A percentile compares a stretch with the other conserved stretches of the same genome.
phyloP scores from a whole-genome alignment of 495 filamentous ascomycete genomes.

The Amorphotheca resinae region DNA sequence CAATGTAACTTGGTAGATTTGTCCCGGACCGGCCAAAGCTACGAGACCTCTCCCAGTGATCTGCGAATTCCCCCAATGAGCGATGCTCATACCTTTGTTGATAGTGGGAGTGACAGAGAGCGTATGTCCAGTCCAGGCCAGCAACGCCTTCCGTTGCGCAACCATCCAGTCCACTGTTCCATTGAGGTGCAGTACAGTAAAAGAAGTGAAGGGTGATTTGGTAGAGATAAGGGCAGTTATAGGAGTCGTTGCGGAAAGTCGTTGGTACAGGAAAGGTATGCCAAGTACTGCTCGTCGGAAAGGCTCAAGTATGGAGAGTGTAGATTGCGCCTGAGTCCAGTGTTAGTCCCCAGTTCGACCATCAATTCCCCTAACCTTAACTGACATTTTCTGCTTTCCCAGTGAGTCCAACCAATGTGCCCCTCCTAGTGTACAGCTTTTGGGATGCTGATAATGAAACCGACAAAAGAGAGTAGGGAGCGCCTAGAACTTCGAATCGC shows the following conservation, averaged over 20 bases:
- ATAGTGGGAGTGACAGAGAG: conserved; percentile 61
- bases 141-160: conserved; percentile 66
- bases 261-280: conserved; percentile 89
- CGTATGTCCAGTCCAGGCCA: conserved; percentile 94
- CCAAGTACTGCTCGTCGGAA: conserved; percentile 63
- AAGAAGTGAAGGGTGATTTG: conserved; percentile 70
- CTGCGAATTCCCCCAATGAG: conserved; percentile 83
- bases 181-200: conserved; percentile 77
- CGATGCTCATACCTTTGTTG: conserved; percentile 60
- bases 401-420: conserved; percentile 79
- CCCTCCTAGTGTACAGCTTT: conserved; percentile 78
- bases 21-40: conserved; percentile 71
- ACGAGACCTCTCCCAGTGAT: conserved; percentile 80
- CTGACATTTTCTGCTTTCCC: conserved; percentile 84
- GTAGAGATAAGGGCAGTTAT: conserved; percentile 78
- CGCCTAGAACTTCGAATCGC: conserved; percentile 80
- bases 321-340: conserved; percentile 54
- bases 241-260: conserved; percentile 73
- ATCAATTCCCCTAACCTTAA: conserved; percentile 1
- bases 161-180: conserved; percentile 96
- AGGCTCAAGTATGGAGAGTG: conserved; percentile 75
- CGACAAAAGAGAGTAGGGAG: conserved; percentile 83
- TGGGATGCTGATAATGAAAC: conserved; percentile 88
- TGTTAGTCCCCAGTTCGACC: too few relatives aligned
- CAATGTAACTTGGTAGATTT: conserved; percentile 71